phyloP scores from a whole-genome alignment of 1,284 basidiomycete species.

The Phellinidium pouzarii region DNA sequence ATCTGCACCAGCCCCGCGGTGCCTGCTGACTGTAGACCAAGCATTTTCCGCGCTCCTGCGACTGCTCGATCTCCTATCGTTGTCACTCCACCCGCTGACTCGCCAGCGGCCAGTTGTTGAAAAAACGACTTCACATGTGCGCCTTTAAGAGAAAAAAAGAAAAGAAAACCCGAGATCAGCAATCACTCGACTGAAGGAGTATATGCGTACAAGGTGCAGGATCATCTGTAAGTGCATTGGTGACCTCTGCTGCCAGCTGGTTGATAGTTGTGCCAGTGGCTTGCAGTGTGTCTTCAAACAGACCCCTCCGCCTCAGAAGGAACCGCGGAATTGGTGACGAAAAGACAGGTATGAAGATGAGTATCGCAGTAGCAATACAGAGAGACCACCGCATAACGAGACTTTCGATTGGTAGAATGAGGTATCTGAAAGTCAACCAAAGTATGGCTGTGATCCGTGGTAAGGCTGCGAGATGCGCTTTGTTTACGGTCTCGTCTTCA shows the following conservation, averaged over 20 bases:
- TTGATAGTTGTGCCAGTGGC: constrained; percentile 11
- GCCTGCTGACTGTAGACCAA: constrained; percentile 18
- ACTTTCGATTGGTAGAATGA: neutral
- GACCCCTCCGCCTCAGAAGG: constrained; percentile 10
- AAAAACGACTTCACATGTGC: constrained; percentile 17
- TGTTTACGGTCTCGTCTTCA: neutral
- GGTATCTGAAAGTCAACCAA: neutral
- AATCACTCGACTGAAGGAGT: neutral
- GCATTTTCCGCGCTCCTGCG: constrained; percentile 22
- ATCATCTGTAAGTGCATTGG: constrained; percentile 18
- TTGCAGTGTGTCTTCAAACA: constrained; percentile 17
- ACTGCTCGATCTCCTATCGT: constrained; percentile 22
- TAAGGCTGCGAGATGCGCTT: neutral
- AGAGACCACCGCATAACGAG: constrained; percentile 16
- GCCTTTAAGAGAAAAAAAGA: constrained; percentile 3
- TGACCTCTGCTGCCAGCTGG: constrained; percentile 14
- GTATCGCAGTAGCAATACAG: constrained; percentile 13
- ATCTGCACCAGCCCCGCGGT: constrained; percentile 18
- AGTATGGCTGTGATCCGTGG: neutral
- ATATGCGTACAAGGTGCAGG: constrained; percentile 13
- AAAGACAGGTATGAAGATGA: constrained; percentile 18
- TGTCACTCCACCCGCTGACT: constrained; percentile 19
- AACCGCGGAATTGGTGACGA: constrained; percentile 19
- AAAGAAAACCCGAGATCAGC: too few species aligned
- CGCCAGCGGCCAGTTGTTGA: constrained; percentile 15